Evolutionary conservation across 305 asterid species (phyloP).

Genomic region (Ilex paraguariensis): DNA sequence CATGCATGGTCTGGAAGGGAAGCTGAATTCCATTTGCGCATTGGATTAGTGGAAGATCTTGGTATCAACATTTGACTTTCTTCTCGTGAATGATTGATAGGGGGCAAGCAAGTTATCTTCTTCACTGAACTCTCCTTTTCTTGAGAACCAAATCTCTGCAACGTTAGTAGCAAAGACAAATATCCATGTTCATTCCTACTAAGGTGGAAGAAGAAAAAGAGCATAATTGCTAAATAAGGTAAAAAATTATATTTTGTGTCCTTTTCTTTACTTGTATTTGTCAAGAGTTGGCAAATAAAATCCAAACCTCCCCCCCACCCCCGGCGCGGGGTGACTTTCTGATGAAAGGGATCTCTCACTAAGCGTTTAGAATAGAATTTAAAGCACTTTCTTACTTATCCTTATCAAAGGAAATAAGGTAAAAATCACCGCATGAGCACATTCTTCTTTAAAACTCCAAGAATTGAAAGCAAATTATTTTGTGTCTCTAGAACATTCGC

Average conservation of each 20-base stretch:
- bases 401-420: too few species aligned
- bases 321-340: too few species aligned
- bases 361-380: too few species aligned
- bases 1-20: conserved; percentile 70
- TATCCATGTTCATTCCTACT: background rate
- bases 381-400: too few species aligned
- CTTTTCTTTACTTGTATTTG: background rate
- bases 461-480: background rate
- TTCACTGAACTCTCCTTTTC: conserved; percentile 75
- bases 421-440: too few species aligned
- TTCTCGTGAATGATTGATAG: conserved; percentile 48
- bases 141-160: conserved; percentile 69
- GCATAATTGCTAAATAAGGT: too few species aligned
- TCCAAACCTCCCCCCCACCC: too few species aligned
- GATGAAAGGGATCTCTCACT: too few species aligned
- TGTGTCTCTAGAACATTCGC: background rate
- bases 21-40: conserved; percentile 46
- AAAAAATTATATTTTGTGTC: too few species aligned
- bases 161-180: background rate
- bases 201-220: background rate
- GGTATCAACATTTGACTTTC: conserved; percentile 56
- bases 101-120: conserved; percentile 59
- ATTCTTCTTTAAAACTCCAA: background rate
- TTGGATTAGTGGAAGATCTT: conserved; percentile 57
- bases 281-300: background rate